Evolutionary conservation across 2,329 filamentous ascomycete species (phyloP).

Genomic region (Ophiostoma sp.): DNA sequence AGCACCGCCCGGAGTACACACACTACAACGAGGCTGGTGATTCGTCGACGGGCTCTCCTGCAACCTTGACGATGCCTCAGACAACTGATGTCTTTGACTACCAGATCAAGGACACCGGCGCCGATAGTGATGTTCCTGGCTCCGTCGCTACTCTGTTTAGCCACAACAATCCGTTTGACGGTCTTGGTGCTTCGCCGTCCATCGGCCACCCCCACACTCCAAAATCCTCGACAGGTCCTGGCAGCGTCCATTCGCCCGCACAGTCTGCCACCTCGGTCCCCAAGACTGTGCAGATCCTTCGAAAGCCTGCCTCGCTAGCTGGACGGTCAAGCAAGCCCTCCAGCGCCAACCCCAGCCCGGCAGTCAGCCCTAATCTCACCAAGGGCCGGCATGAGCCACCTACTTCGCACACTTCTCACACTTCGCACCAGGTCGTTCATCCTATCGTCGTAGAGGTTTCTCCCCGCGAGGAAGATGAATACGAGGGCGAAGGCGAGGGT

Average conservation of each 20-base stretch:
- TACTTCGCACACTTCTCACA: background rate
- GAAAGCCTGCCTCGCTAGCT: conserved; percentile 44
- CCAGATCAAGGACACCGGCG: conserved; percentile 17
- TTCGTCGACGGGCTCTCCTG: conserved; percentile 18
- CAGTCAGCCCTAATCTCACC: conserved; percentile 35
- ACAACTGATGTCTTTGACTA: conserved; percentile 23
- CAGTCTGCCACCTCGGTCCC: conserved; percentile 33
- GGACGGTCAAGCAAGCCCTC: conserved; percentile 39
- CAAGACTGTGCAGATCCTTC: conserved; percentile 43
- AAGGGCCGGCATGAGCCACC: conserved; percentile 13
- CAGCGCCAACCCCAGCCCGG: conserved; percentile 40
- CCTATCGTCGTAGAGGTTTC: background rate
- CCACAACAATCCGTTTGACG: conserved; percentile 40
- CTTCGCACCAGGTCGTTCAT: background rate
- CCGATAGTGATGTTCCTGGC: conserved; percentile 29
- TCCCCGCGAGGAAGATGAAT: conserved; percentile 1
- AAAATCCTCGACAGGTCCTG: conserved; percentile 34
- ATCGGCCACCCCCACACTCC: conserved; percentile 40
- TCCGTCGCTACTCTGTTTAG: conserved; percentile 32
- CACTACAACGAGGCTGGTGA: conserved; percentile 13
- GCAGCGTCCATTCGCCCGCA: conserved; percentile 28
- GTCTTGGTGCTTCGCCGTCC: conserved; percentile 38
- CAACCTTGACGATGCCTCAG: conserved; percentile 18
- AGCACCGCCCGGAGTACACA: conserved; percentile 21
- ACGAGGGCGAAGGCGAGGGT: background rate